Base-by-base conservation (phyloP, 495 filamentous ascomycete species). In the Podospora appendiculata region DNA sequence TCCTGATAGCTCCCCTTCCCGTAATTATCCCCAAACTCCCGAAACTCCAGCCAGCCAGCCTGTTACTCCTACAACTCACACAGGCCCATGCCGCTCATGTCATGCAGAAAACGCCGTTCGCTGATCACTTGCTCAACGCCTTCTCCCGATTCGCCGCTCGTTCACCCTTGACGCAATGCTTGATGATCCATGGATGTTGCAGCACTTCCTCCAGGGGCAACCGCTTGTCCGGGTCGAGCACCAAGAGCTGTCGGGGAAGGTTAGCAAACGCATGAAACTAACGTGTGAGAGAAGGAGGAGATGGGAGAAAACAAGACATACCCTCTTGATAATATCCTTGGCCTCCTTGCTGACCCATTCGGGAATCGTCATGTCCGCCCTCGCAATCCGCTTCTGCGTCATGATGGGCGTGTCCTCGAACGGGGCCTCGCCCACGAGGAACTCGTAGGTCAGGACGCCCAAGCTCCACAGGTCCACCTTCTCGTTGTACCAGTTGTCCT, bases 401-500 rank as follows among this genome's bases (percentile, higher is more conserved):
- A 96, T 95, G 45, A 91, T 79, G 11, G 88, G 89, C 17, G 87
- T 91, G 62, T 98, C 93, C 62, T 98, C 93, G 64, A 98, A 98
- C 34, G 93, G 93, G 35, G 93, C 91, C 70, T 96, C 89, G 32
- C 93, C 93, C 32, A 94, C 88, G 55, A 98, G 71, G 61, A 98
- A 98, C 70, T 98, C 93, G 60, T 97, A 98, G 3, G 86, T 95
- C 71, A 98, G 68, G 39, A 98, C 93, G 18, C 94, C 93, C 62
- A 98, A 70, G 64, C 85, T 90, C 93, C 93, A 98, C 47, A 97
- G 68, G 66, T 98, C 93, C 12, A 98, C 90, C 70, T 95, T 96
- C 66, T 97, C 91, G 50, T 75, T 89, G 66, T 98, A 96, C 58
- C 73, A 91, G 64, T 91, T 94, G 52, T 90, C 87, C 55, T 83